Conservation (phyloP, 495 filamentous ascomycete genomes). For the Hyaloscypha bicolor region DNA sequence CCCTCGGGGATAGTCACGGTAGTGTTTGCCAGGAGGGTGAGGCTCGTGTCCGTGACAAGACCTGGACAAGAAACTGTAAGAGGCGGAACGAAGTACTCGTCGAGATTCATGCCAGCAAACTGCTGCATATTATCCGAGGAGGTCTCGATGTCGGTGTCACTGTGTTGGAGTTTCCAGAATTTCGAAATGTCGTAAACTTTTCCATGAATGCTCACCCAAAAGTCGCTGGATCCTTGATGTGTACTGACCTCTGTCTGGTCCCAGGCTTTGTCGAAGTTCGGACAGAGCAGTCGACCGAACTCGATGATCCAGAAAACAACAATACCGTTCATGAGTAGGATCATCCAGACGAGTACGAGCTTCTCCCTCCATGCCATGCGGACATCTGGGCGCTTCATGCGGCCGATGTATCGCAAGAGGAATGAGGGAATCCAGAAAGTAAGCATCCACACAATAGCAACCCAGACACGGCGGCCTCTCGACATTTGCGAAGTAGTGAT, state of each 20-base stretch:
- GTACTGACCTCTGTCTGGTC: constrained; percentile 66
- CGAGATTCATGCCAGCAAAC: constrained; percentile 76
- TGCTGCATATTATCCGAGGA: constrained; percentile 64
- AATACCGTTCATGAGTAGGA: constrained; percentile 77
- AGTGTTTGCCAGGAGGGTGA: constrained; percentile 50
- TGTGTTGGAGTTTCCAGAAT: constrained; percentile 84
- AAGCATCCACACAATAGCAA: constrained; percentile 75
- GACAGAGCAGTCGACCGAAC: constrained; percentile 84
- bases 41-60: constrained; percentile 56
- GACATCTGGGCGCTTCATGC: constrained; percentile 97
- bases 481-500: constrained; percentile 71
- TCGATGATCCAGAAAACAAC: constrained; percentile 93
- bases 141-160: constrained; percentile 66
- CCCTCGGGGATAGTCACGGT: constrained; percentile 40
- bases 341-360: constrained; percentile 77
- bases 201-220: constrained; percentile 86
- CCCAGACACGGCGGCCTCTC: constrained; percentile 71
- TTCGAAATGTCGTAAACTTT: constrained; percentile 89
- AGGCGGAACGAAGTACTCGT: constrained; percentile 82
- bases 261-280: constrained; percentile 92
- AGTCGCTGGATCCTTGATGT: constrained; percentile 74
- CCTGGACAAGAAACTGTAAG: constrained; percentile 72
- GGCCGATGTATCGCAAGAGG: constrained; percentile 73
- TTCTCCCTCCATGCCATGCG: constrained; percentile 96
- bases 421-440: constrained; percentile 98